Evolutionary conservation across 2,329 filamentous ascomycete genomes (phyloP), one percentile per base, ranked within the genome.

Genomic region (Calonectria crousiana): DNA sequence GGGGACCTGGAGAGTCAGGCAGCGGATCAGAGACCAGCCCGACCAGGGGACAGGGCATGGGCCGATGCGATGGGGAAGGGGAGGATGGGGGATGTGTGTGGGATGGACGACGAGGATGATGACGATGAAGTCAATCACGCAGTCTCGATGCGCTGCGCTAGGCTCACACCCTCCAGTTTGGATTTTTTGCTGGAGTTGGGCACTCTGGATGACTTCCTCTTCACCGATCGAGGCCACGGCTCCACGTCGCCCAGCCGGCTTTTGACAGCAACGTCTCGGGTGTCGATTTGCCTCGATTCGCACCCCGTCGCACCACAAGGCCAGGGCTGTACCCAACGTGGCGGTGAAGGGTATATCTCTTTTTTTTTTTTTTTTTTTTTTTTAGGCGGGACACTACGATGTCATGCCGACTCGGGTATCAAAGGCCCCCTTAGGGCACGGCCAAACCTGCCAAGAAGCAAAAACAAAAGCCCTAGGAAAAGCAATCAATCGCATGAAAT

Each of bases 291-390:
- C 41, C 69, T 71, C 74, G 58, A 75, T 66, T 66, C n/a, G 71
- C 60, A 69, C 49, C 51, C 74, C 65, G 67, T 72, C 74, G 60
- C 65, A 73, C 69, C 32, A 26, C 44, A 36, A 71, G 34, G 26
- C 51, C 71, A 64, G 47, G 52, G 58, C 60, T 56, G 69, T 68
- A 71, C 66, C 67, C 56, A 68, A 71, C 51, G 74, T 71, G 78
- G 78, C 78, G 78, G 78, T 80, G 78, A 80, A 72, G 34, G 38
- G 62, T 44, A 67, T 70, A 41, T 69, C 38, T 67, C 53, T 34
- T 38, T 53, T 44, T 38, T 53, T 44, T 41, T 18, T 18, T 41
- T 32, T 38, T 53, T 44, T 34, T 34, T 53, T 44, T 32, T 38
- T 53, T 44, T 26, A 58, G 58, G 60, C 36, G 67, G 41, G 28